A percentile compares a stretch with the other conserved stretches of the same genome.
These are phyloP conservation scores for Kuraishia ogatae DNA, from an alignment of 805 yeast genomes.

Conservation along the genomic window DNA sequence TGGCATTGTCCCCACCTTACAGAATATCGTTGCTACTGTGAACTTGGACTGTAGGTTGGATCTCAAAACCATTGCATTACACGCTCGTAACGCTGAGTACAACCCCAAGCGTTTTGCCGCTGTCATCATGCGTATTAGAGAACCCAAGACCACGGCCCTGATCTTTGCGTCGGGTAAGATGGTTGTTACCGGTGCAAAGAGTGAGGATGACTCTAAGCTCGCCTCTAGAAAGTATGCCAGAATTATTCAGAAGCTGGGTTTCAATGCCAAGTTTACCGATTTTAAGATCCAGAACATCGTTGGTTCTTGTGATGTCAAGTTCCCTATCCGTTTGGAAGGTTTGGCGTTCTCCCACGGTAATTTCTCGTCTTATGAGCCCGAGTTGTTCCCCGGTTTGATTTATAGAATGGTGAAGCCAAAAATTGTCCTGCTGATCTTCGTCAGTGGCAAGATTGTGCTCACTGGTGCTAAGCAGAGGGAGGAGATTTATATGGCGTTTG, in stretches of 20 bases:
- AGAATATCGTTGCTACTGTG: constrained; percentile 96
- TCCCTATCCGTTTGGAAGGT: constrained; percentile 95
- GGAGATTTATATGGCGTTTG: constrained; percentile 96
- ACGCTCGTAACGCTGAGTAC: constrained; percentile 98
- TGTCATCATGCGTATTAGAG: constrained; percentile 98
- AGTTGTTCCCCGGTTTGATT: constrained; percentile 94
- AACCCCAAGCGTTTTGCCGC: constrained; percentile 99
- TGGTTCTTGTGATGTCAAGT: constrained; percentile 97
- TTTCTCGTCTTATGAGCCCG: constrained; percentile 98
- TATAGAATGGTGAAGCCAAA: constrained; percentile 99
- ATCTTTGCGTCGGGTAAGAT: constrained; percentile 98
- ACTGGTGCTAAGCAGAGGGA: constrained; percentile 99
- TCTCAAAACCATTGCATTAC: constrained; percentile 92
- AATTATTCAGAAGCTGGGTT: constrained; percentile 95
- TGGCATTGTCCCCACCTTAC: constrained; percentile 92
- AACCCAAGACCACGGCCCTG: constrained; percentile 95
- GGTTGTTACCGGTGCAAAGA: constrained; percentile 99
- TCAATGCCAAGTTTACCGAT: constrained; percentile 95
- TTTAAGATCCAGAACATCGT: constrained; percentile 97
- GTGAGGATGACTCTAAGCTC: constrained; percentile 96
- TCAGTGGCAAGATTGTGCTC: constrained; percentile 92
- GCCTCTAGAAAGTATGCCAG: constrained; percentile 98
- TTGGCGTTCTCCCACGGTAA: constrained; percentile 97
- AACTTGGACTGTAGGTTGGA: constrained; percentile 94
- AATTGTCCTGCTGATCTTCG: constrained; percentile 91